Conservation (phyloP, 148 eudicot genomes). For the Beta vulgaris region DNA sequence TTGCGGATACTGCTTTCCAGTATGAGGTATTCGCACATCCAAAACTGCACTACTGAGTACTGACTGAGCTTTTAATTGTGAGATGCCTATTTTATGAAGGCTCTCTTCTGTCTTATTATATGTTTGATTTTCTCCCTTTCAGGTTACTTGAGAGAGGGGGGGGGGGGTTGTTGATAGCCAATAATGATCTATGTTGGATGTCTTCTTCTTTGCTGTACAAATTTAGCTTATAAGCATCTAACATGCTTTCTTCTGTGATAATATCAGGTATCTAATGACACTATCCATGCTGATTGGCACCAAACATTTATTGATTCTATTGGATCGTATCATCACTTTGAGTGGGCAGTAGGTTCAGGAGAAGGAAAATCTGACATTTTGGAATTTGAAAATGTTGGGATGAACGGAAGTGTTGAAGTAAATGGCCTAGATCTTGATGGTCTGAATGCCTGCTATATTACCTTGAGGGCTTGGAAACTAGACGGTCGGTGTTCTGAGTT, state of each 20-base stretch:
- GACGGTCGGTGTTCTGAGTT: conserved; percentile 75
- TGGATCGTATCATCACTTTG: conserved; percentile 85
- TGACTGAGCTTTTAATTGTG: not conserved
- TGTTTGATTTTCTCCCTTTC: not conserved
- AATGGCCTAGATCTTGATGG: conserved; percentile 79
- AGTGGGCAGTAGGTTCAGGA: conserved; percentile 95
- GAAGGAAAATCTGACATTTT: conserved; percentile 93
- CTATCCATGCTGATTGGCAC: conserved; percentile 90
- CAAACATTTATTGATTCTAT: conserved; percentile 69
- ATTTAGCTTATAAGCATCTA: conserved; percentile 8
- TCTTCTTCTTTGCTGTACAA: not conserved
- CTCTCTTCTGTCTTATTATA: not conserved
- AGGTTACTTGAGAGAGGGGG: not conserved
- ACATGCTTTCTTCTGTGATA: conserved; percentile 10
- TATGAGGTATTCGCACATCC: conserved; percentile 65
- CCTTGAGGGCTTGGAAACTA: conserved; percentile 81
- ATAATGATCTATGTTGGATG: not conserved
- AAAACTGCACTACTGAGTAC: not conserved
- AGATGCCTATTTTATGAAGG: not conserved
- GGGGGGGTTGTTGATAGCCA: not conserved
- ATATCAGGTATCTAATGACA: conserved; percentile 72
- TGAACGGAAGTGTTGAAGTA: conserved; percentile 69
- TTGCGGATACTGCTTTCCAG: conserved; percentile 83
- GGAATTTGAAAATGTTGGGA: conserved; percentile 92
- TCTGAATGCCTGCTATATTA: conserved; percentile 78